A percentile compares a stretch with the other conserved stretches of the same genome.
Evolutionary conservation across 352 stramenopile genomes (phyloP).

Genomic region (Globisporangium iwayamae): DNA sequence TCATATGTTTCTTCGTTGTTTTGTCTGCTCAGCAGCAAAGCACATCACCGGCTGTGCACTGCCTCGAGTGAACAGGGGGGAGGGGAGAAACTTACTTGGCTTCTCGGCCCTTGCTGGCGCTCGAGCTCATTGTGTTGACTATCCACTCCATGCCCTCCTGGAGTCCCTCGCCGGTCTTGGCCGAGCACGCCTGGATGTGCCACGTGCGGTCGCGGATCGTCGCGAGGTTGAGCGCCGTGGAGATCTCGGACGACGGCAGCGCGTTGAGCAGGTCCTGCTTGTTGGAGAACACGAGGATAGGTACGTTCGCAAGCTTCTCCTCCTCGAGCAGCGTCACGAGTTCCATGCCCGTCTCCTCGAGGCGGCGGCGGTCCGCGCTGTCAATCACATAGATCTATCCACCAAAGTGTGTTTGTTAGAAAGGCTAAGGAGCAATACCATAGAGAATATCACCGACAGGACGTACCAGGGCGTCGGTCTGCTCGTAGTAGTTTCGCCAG

Average conservation of each 20-base stretch:
- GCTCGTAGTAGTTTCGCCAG: conserved; percentile 99
- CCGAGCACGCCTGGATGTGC: conserved; percentile 89
- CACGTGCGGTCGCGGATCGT: conserved; percentile 87
- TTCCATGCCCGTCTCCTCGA: conserved; percentile 93
- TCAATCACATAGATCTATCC: conserved; percentile 94
- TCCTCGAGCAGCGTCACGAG: conserved; percentile 92
- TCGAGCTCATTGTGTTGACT: conserved; percentile 75
- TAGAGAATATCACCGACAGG: neutral
- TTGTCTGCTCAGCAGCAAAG: neutral
- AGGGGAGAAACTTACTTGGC: conserved; percentile 44
- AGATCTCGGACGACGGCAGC: conserved; percentile 87
- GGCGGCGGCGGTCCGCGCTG: conserved; percentile 86
- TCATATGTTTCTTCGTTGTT: neutral
- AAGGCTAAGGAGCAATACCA: neutral
- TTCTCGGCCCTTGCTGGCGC: conserved; percentile 41
- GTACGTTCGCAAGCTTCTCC: conserved; percentile 91
- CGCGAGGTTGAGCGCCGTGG: conserved; percentile 86
- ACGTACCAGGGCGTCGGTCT: conserved; percentile 90
- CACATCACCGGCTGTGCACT: neutral
- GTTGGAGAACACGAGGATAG: conserved; percentile 95
- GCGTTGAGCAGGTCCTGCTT: conserved; percentile 96
- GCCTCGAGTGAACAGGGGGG: too few relatives aligned
- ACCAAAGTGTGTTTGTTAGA: neutral
- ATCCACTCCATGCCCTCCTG: conserved; percentile 88
- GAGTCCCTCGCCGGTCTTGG: conserved; percentile 87